Base-by-base conservation (phyloP, 2,329 filamentous ascomycete species). In the Dactylellina sp. region DNA sequence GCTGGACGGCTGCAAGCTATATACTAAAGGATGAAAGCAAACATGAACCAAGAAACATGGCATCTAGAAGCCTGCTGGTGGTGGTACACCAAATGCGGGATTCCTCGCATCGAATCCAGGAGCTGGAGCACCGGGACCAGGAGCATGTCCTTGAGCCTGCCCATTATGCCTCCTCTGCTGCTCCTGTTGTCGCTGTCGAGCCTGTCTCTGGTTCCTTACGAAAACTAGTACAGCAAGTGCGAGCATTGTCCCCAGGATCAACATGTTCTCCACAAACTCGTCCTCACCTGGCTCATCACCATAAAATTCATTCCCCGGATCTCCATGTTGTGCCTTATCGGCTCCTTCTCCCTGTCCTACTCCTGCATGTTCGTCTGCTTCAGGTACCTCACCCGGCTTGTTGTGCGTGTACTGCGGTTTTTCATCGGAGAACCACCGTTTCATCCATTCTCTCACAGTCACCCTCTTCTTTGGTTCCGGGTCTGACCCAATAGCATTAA, bases 221-320 rank as follows among this genome's bases (percentile, higher is more conserved):
- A 93, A 96, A 14, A 98, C 85, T 32, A 98, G 83, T 59, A 91
- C 87, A 0, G 91, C 88, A 61, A 98, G 84, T 0, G 88, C 88
- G 12, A 89, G 88, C 0, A 91, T 89, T 12, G 98, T 83, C 0
- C 87, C 89, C 12, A 97, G 84, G 75, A 99, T 96, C 47, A 96
- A 84, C 22, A 97, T 82, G 46, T 90, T 94, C 81, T 98, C 95
- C 9, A 97, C 77, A 14, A 97, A 83, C 11, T 92, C 91, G 50
- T 93, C 92, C 56, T 94, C 91, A 28, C 91, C 85, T 1, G 87
- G 84, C 4, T 87, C 84, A 20, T 85, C 85, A 16, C 89, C 82
- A 1, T 89, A 88, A 57, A 90, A 78, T 16, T 76, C 77, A 28
- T 65, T 42, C 14, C 56, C 25, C 1, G 60, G 47, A 35, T 72